Conservation (phyloP, 176 grass and related monocot species). For the Calamus simplicifolius region DNA sequence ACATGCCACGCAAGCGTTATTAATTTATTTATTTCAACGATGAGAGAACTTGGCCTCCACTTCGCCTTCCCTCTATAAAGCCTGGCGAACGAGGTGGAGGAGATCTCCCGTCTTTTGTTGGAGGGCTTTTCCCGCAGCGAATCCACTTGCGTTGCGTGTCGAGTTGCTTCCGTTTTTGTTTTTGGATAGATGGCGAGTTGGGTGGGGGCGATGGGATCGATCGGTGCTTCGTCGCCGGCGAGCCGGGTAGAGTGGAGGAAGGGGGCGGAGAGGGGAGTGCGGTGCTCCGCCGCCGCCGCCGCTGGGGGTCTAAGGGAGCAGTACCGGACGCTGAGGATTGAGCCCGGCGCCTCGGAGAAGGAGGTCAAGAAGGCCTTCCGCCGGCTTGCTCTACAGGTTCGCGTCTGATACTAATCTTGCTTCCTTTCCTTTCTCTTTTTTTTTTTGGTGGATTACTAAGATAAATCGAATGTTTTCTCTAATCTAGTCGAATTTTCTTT, state of each 20-base stretch:
- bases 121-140: too few relatives aligned
- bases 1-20: too few relatives aligned
- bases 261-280: background rate
- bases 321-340: constrained; percentile 35
- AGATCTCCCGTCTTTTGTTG: too few relatives aligned
- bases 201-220: background rate
- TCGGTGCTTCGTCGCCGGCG: background rate
- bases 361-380: constrained; percentile 61
- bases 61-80: too few relatives aligned
- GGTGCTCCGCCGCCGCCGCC: background rate
- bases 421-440: background rate
- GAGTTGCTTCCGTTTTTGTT: too few relatives aligned
- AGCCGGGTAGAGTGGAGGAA: background rate
- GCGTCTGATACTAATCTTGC: background rate
- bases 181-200: background rate
- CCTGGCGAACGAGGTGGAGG: too few relatives aligned
- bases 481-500: background rate
- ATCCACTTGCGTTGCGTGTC: too few relatives aligned
- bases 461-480: too few relatives aligned
- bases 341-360: constrained; percentile 26
- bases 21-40: too few relatives aligned
- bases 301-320: constrained; percentile 19
- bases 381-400: constrained; percentile 41
- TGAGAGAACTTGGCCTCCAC: too few relatives aligned
- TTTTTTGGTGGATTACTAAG: too few relatives aligned